Evolutionary conservation across 2,329 filamentous ascomycete genomes (phyloP).

Genomic region (Sarocladium brachiariae): DNA sequence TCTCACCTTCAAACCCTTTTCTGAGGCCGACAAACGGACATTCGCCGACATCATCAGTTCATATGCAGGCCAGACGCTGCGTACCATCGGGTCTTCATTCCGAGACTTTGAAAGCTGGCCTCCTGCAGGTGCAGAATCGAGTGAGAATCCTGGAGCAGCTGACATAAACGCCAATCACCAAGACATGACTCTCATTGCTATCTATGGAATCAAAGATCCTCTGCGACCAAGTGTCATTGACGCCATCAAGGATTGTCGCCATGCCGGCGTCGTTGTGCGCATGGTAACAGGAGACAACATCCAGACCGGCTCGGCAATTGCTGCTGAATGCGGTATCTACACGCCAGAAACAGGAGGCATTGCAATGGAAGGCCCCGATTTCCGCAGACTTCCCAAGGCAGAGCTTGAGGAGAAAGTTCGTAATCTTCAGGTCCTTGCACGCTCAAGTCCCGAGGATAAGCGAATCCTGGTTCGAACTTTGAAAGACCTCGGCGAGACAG

Average conservation of each 20-base stretch:
- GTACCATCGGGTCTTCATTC: conserved; percentile 70
- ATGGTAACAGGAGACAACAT: conserved; percentile 46
- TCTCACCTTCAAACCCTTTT: background rate
- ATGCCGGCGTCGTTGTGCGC: conserved; percentile 56
- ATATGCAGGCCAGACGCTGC: conserved; percentile 58
- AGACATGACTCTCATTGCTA: conserved; percentile 64
- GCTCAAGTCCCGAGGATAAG: conserved; percentile 62
- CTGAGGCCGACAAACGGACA: background rate
- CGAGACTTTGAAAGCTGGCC: conserved; percentile 67
- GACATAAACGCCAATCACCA: conserved; percentile 23
- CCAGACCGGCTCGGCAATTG: conserved; percentile 47
- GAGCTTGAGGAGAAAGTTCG: conserved; percentile 54
- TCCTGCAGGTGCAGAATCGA: conserved; percentile 23
- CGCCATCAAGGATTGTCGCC: conserved; percentile 53
- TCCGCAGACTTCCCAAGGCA: conserved; percentile 52
- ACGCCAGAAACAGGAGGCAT: conserved; percentile 44
- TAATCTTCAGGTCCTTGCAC: conserved; percentile 55
- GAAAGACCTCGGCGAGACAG: conserved; percentile 54
- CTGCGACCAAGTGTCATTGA: conserved; percentile 52
- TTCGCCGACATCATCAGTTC: conserved; percentile 45
- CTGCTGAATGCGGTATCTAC: conserved; percentile 32
- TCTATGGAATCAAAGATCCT: conserved; percentile 61
- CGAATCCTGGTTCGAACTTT: conserved; percentile 54
- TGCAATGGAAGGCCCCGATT: conserved; percentile 63
- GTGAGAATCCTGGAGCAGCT: background rate